phyloP scores from a whole-genome alignment of 2,329 filamentous ascomycete species.

The Intubia oerlemansii region DNA sequence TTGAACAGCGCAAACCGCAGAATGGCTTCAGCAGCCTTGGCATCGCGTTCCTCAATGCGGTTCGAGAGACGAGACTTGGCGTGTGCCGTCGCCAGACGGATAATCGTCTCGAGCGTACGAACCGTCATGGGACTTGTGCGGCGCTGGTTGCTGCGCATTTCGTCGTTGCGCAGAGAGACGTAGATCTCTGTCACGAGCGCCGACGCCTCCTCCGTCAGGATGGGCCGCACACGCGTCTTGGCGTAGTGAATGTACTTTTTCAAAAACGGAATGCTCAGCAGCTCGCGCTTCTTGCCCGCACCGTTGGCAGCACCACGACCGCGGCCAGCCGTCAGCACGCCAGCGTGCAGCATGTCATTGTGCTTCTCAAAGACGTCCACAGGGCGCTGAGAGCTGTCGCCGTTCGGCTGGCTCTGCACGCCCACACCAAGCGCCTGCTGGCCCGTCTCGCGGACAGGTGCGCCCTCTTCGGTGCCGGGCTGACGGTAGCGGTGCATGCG shows the following conservation, averaged over 20 bases:
- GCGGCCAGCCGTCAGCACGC: conserved; percentile 51
- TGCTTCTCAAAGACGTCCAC: conserved; percentile 93
- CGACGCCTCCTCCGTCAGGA: conserved; percentile 76
- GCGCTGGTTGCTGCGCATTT: conserved; percentile 83
- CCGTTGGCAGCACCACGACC: conserved; percentile 1
- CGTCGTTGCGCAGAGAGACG: conserved; percentile 82
- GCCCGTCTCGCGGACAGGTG: conserved; percentile 74
- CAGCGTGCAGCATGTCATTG: conserved; percentile 86
- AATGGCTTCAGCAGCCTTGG: conserved; percentile 70
- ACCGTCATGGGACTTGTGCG: conserved; percentile 91
- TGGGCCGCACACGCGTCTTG: conserved; percentile 74
- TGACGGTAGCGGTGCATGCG: conserved; percentile 94
- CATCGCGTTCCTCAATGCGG: conserved; percentile 76
- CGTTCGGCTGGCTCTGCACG: conserved; percentile 51
- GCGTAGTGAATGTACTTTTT: conserved; percentile 99
- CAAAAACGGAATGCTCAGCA: conserved; percentile 91
- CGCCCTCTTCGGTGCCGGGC: conserved; percentile 81
- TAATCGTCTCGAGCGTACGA: conserved; percentile 92
- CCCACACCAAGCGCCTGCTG: conserved; percentile 76
- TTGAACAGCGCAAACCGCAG: conserved; percentile 93
- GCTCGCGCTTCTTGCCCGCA: conserved; percentile 58
- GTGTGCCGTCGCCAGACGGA: conserved; percentile 88
- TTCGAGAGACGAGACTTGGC: conserved; percentile 80
- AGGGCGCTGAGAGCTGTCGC: conserved; percentile 35
- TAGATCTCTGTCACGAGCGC: conserved; percentile 85